These are phyloP conservation scores for Xylaria scruposa DNA, from an alignment of 495 filamentous ascomycete genomes.

Conservation along the genomic window DNA sequence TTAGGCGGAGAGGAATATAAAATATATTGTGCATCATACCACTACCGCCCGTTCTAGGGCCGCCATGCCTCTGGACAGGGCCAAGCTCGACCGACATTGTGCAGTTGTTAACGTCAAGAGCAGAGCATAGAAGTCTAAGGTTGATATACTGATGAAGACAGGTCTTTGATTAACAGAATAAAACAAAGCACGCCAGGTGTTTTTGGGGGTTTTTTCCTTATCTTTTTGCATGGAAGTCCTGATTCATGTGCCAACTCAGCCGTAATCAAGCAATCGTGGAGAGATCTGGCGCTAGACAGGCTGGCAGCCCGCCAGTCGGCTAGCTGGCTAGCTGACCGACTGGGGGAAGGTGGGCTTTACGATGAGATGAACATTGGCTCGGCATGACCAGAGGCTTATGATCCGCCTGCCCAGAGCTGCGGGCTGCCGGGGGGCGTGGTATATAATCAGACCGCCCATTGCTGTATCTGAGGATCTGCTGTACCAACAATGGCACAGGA, in stretches of 20 bases:
- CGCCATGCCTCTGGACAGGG: neutral
- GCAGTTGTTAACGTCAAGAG: neutral
- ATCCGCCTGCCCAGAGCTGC: conserved; percentile 3
- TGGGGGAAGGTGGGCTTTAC: neutral
- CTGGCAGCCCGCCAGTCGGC: conserved; percentile 6
- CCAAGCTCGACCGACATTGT: conserved; percentile 23
- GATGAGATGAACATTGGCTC: conserved; percentile 6
- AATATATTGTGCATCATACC: conserved; percentile 1
- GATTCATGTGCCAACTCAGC: neutral
- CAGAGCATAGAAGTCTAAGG: neutral
- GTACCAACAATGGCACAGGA: conserved; percentile 3
- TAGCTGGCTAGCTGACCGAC: neutral
- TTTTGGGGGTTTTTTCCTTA: neutral
- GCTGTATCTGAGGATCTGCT: neutral
- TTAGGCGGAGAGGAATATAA: neutral
- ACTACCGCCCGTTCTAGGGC: neutral
- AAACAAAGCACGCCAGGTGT: neutral
- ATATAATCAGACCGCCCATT: conserved; percentile 15
- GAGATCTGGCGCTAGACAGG: conserved; percentile 22
- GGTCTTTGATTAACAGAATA: neutral
- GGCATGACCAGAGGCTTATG: conserved; percentile 1
- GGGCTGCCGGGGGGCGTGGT: neutral
- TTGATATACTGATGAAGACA: neutral
- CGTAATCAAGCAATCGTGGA: conserved; percentile 22
- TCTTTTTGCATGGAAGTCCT: conserved; percentile 5